phyloP scores from a whole-genome alignment of 352 stramenopile genomes.

The Phytophthora constricta region DNA sequence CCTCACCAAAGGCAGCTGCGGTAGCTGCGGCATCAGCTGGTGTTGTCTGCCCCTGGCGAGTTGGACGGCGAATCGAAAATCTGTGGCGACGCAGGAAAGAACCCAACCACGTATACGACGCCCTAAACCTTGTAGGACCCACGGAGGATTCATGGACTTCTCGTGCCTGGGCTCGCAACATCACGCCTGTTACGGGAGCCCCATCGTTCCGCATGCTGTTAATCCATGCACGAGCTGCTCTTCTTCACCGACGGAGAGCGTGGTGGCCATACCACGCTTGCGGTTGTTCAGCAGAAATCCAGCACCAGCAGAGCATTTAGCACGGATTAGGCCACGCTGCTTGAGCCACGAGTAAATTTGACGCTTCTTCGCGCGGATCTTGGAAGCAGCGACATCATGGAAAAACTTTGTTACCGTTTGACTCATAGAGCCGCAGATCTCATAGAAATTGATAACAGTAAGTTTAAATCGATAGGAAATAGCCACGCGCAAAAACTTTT shows the following conservation, averaged over 20 bases:
- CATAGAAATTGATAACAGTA: background rate
- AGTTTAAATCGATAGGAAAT: background rate
- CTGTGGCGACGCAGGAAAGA: background rate
- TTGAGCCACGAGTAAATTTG: background rate
- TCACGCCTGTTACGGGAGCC: background rate
- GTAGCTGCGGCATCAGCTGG: background rate
- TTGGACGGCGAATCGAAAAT: background rate
- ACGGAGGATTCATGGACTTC: background rate
- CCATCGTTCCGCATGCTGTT: background rate
- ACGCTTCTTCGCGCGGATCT: background rate
- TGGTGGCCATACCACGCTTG: background rate
- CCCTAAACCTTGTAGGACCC: background rate
- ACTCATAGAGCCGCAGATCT: background rate
- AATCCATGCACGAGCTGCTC: background rate
- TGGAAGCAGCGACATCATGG: background rate
- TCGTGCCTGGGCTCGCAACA: background rate
- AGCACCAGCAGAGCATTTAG: background rate
- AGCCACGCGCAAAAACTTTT: background rate
- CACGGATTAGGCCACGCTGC: background rate
- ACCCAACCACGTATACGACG: background rate
- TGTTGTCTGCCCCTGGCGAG: background rate
- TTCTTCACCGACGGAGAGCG: background rate
- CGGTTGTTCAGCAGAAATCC: background rate
- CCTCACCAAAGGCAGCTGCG: background rate
- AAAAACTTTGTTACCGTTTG: background rate